phyloP scores from a whole-genome alignment of 768 basidiomycete genomes.

The Phylloporus arenicola region DNA sequence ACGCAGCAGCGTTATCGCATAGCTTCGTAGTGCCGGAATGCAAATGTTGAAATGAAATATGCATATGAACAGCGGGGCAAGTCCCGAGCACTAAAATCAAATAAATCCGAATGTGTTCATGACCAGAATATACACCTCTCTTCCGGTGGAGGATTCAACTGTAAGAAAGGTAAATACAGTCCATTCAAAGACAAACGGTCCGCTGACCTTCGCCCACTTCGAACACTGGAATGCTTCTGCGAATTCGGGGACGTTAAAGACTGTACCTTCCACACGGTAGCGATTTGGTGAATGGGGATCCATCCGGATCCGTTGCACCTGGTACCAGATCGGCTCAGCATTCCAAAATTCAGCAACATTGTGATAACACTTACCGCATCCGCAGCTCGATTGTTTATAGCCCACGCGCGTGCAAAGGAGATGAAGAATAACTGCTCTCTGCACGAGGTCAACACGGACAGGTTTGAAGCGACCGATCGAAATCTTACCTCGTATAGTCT shows the following conservation, averaged over 20 bases:
- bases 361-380: constrained; percentile 50
- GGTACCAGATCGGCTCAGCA: background rate
- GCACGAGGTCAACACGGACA: background rate
- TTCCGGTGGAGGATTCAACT: constrained; percentile 82
- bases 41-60: constrained; percentile 11
- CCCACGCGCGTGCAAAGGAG: constrained; percentile 86
- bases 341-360: background rate
- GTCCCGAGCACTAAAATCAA: constrained; percentile 1
- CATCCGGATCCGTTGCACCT: constrained; percentile 76
- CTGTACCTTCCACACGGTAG: constrained; percentile 81
- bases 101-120: constrained; percentile 19
- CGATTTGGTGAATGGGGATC: constrained; percentile 84
- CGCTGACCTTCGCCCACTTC: constrained; percentile 61
- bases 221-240: constrained; percentile 83
- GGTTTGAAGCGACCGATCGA: background rate
- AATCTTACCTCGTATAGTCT: constrained; percentile 57
- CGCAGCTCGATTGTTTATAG: constrained; percentile 70
- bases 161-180: constrained; percentile 3
- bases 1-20: background rate
- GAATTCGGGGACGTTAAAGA: constrained; percentile 84
- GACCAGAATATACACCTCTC: constrained; percentile 81
- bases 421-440: constrained; percentile 96
- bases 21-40: background rate
- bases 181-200: background rate
- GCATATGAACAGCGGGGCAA: constrained; percentile 11